Percentiles rank a stretch among this genome's conserved stretches.
Evolutionary conservation across 345 rosid species (phyloP).

Genomic region (Dipteronia dyeriana): DNA sequence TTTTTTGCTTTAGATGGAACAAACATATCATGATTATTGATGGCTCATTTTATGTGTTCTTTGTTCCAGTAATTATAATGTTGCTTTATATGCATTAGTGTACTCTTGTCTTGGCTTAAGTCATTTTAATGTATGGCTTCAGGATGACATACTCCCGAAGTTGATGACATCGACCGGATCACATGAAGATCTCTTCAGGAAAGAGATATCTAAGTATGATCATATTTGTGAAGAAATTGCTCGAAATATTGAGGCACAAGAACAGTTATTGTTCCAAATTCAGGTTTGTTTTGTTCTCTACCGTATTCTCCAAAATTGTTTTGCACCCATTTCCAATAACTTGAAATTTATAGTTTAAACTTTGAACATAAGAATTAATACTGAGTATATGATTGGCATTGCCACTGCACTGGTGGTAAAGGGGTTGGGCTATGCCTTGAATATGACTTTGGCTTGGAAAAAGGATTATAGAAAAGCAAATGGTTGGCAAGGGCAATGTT

Average conservation of each 20-base stretch:
- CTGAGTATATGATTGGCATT: background rate
- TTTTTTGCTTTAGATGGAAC: background rate
- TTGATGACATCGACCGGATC: conserved; percentile 91
- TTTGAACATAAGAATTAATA: background rate
- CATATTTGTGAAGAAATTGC: conserved; percentile 79
- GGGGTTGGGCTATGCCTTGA: background rate
- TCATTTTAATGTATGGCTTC: conserved; percentile 33
- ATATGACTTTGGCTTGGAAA: background rate
- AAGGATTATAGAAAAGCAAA: background rate
- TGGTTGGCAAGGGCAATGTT: background rate
- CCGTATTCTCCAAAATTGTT: background rate
- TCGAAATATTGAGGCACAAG: conserved; percentile 92
- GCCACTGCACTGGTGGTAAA: conserved; percentile 1
- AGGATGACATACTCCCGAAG: conserved; percentile 98
- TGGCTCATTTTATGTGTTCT: background rate
- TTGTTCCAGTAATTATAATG: background rate
- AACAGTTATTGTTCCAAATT: conserved; percentile 80
- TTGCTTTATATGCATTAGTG: conserved; percentile 5
- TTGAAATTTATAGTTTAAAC: background rate
- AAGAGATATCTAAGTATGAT: conserved; percentile 90
- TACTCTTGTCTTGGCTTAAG: conserved; percentile 20
- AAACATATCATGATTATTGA: background rate
- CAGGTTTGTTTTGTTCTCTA: conserved; percentile 54
- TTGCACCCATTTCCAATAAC: background rate
- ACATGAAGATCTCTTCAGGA: conserved; percentile 91